phyloP scores from a whole-genome alignment of 352 stramenopile genomes.

The Phytophthora fragariae region DNA sequence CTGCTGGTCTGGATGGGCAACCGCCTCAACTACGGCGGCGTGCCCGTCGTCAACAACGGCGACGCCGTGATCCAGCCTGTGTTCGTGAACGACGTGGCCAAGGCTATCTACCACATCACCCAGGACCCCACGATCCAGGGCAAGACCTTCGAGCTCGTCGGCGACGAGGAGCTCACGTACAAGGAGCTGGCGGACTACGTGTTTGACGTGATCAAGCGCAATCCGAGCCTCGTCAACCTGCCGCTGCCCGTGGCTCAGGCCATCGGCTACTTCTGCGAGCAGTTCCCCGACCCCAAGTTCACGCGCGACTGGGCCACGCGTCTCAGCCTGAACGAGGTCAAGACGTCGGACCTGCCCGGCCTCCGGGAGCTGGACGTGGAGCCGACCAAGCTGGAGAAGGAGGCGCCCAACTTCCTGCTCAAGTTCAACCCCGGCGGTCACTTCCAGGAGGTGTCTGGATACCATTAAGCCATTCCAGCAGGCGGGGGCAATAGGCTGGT shows the following conservation, averaged over 20 bases:
- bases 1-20: constrained; percentile 94
- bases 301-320: constrained; percentile 80
- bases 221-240: constrained; percentile 84
- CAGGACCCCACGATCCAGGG: constrained; percentile 90
- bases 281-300: constrained; percentile 88
- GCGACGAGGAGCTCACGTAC: constrained; percentile 96
- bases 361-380: constrained; percentile 88
- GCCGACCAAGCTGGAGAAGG: constrained; percentile 94
- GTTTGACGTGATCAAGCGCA: constrained; percentile 90
- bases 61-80: constrained; percentile 94
- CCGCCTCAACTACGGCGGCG: constrained; percentile 69
- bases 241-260: constrained; percentile 77
- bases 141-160: constrained; percentile 96
- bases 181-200: constrained; percentile 98
- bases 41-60: constrained; percentile 96
- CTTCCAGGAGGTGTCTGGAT: constrained; percentile 92
- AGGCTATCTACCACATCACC: constrained; percentile 81
- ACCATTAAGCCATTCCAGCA: constrained; percentile 66
- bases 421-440: constrained; percentile 95
- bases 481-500: constrained; percentile 1
- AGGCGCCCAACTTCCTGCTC: constrained; percentile 96
- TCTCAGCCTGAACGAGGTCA: constrained; percentile 84
- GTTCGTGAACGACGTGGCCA: constrained; percentile 86
- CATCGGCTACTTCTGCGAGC: constrained; percentile 82
- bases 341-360: constrained; percentile 80